Conservation (phyloP, 352 stramenopile species). For the Peronospora destructor region DNA sequence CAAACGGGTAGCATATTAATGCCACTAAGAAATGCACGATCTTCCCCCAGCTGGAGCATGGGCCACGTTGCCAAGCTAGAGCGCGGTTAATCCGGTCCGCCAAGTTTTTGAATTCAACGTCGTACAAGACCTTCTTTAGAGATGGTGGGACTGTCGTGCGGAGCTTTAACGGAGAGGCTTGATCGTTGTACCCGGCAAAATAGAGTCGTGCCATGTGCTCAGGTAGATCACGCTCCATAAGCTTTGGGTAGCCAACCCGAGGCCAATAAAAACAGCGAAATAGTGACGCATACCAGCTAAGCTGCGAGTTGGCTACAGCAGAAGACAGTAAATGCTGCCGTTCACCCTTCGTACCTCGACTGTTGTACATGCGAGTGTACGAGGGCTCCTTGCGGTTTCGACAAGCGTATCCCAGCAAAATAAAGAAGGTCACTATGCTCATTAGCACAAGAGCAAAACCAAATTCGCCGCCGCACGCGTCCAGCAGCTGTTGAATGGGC, state of each 20-base stretch:
- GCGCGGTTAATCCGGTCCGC: slow-evolving; percentile 60
- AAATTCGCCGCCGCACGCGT: slow-evolving; percentile 68
- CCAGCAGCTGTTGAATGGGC: slow-evolving; percentile 65
- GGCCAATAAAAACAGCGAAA: slow-evolving; percentile 70
- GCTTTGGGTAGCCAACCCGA: slow-evolving; percentile 68
- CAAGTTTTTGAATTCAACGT: slow-evolving; percentile 56
- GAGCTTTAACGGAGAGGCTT: slow-evolving; percentile 48
- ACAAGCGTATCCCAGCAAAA: slow-evolving; percentile 64
- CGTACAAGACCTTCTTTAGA: slow-evolving; percentile 63
- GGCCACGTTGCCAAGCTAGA: slow-evolving; percentile 43
- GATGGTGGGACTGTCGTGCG: slow-evolving; percentile 46
- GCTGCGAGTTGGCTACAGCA: slow-evolving; percentile 47
- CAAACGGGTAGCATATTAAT: slow-evolving; percentile 65
- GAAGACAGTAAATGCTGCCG: slow-evolving; percentile 58
- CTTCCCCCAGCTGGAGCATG: slow-evolving; percentile 49
- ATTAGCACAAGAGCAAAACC: slow-evolving; percentile 63
- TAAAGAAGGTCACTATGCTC: slow-evolving; percentile 62
- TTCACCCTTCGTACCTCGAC: slow-evolving; percentile 41
- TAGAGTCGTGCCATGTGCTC: slow-evolving; percentile 81
- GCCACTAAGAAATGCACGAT: slow-evolving; percentile 52
- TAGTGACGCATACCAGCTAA: slow-evolving; percentile 46
- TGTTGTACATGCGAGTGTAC: slow-evolving; percentile 48
- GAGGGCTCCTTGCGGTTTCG: slow-evolving; percentile 62
- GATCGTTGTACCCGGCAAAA: slow-evolving; percentile 58
- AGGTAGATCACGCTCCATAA: slow-evolving; percentile 67